Evolutionary conservation across 805 yeast genomes (phyloP), one percentile per base, ranked within the genome.

Genomic region (Ogataea nitratoaversa): DNA sequence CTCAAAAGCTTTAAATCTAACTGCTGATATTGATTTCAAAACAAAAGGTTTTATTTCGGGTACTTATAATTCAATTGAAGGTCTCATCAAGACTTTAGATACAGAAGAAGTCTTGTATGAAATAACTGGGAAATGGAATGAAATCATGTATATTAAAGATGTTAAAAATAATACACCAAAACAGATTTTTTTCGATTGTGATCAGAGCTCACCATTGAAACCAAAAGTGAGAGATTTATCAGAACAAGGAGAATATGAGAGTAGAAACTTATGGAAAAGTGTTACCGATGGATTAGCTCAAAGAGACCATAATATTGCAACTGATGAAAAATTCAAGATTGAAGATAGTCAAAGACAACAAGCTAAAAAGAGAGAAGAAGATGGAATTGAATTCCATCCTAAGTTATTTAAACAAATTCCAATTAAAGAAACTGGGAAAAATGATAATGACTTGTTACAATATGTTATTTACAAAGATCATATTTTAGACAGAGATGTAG

Each of bases 41-140:
- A 85, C 93, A 5, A 93, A 93, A 63, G 99, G 99, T 1, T 85
- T 89, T 58, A 85, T 93, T 32, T 75, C 90, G 18, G 99, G 99
- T 17, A 76, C 91, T 3, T 93, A 91, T 62, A 95, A 93, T 60
- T 85, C 85, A 7, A 85, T 93, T 47, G 83, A 78, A 50, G 99
- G 98, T 38, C 63, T 60, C 5, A 71, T 90, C 38, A 78, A 74
- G 55, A 72, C 75, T 36, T 56, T 65, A 6, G 53, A 69, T 22
- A 63, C 71, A 2, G 79, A 78, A 17, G 78, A 82, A 49, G 68
- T 68, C 2, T 60, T 82, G 27, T 88, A 68, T 56, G 84, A 78
- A 50, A 70, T 91, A 29, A 53, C 82, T 9, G 99, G 99, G 12
- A 91, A 93, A 63, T 93, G 99, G 99, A 88, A 89, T 63, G 96